Conservation (phyloP, 805 yeast genomes). For the Tetrapisispora phaffii region DNA sequence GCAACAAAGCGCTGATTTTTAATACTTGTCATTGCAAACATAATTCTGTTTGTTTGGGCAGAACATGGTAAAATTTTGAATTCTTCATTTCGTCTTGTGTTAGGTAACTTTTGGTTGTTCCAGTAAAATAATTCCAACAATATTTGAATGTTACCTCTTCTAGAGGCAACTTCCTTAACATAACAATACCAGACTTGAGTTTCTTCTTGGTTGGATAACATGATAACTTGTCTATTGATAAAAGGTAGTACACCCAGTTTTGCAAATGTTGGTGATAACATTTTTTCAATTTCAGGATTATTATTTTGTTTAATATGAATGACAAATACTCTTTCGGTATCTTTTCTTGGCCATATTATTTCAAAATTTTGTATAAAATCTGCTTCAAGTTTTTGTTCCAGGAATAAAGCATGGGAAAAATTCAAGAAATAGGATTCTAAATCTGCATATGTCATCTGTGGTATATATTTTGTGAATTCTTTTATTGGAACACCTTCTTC, state of each 20-base stretch:
- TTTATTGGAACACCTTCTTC: slow-evolving; percentile 29
- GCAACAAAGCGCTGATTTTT: slow-evolving; percentile 42
- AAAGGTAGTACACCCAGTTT: slow-evolving; percentile 52
- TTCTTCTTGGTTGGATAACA: slow-evolving; percentile 40
- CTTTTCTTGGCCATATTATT: slow-evolving; percentile 44
- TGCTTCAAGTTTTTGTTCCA: slow-evolving; percentile 48
- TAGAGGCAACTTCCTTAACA: slow-evolving; percentile 35
- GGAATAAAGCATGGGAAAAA: slow-evolving; percentile 50
- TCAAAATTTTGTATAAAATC: slow-evolving; percentile 39
- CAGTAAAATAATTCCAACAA: slow-evolving; percentile 47
- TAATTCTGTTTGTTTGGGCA: slow-evolving; percentile 51
- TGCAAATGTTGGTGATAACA: slow-evolving; percentile 42
- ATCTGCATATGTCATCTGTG: slow-evolving; percentile 40
- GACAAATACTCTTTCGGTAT: slow-evolving; percentile 30
- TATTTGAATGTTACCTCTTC: slow-evolving; percentile 29
- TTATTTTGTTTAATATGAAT: slow-evolving; percentile 15
- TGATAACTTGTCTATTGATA: slow-evolving; percentile 46
- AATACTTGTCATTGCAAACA: slow-evolving; percentile 56
- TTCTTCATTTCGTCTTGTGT: slow-evolving; percentile 26
- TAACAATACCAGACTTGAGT: slow-evolving; percentile 52
- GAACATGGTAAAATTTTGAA: slow-evolving; percentile 49
- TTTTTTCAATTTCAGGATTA: slow-evolving; percentile 35
- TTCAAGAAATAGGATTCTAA: slow-evolving; percentile 46
- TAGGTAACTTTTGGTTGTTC: slow-evolving; percentile 46
- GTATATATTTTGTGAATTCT: slow-evolving; percentile 30